These are phyloP conservation scores for Boletellus deceptivus DNA, from an alignment of 1,284 basidiomycete species.

Conservation along the genomic window DNA sequence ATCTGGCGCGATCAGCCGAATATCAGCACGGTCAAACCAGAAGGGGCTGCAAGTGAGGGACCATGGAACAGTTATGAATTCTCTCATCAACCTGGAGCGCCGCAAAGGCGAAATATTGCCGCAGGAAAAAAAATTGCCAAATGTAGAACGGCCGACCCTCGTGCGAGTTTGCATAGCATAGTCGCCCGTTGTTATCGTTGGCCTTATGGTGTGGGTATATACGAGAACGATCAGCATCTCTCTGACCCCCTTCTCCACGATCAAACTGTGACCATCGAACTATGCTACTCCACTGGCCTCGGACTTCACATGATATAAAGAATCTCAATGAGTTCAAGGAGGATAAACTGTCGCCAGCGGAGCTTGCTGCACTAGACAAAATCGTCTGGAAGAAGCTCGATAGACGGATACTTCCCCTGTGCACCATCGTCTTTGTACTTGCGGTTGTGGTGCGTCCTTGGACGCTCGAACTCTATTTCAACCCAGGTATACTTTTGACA, in stretches of 20 bases:
- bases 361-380: conserved; percentile 25
- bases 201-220: not conserved
- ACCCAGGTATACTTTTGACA: not conserved
- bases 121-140: no score
- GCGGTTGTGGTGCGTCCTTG: conserved; percentile 43
- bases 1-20: no score
- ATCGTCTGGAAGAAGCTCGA: conserved; percentile 48
- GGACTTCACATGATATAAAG: not conserved
- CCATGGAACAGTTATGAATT: no score
- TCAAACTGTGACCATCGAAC: not conserved
- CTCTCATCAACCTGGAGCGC: no score
- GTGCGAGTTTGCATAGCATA: no score
- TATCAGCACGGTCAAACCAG: no score
- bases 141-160: no score
- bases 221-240: not conserved
- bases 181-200: no score
- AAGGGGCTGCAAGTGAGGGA: no score
- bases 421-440: conserved; percentile 48
- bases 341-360: conserved; percentile 1
- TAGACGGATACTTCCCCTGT: conserved; percentile 43
- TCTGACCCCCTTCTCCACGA: not conserved
- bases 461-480: not conserved
- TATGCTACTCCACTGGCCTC: not conserved
- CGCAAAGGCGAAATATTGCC: no score
- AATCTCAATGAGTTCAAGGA: conserved; percentile 1